A percentile compares a stretch with the other conserved stretches of the same genome.
Evolutionary conservation across 805 yeast genomes (phyloP).

Genomic region (Cyberlindnera bimundalis): DNA sequence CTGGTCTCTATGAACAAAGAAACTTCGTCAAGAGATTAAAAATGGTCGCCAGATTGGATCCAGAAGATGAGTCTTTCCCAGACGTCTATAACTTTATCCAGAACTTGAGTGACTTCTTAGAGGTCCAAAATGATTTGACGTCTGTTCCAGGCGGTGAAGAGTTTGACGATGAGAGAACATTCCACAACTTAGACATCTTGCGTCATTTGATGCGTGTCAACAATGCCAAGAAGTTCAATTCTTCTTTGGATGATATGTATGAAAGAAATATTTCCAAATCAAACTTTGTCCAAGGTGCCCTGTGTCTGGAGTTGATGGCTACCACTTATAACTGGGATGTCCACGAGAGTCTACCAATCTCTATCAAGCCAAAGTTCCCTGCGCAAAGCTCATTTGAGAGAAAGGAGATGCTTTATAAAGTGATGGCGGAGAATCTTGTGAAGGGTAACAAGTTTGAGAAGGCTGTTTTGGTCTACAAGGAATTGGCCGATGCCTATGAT

Average conservation of each 20-base stretch:
- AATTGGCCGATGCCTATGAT: constrained; percentile 71
- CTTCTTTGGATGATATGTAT: constrained; percentile 73
- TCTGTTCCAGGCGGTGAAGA: constrained; percentile 79
- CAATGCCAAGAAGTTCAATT: constrained; percentile 74
- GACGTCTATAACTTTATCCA: constrained; percentile 48
- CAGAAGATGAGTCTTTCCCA: constrained; percentile 59
- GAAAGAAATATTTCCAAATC: constrained; percentile 55
- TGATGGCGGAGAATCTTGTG: constrained; percentile 65
- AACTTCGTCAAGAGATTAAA: constrained; percentile 50
- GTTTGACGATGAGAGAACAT: constrained; percentile 83
- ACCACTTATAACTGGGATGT: constrained; percentile 74
- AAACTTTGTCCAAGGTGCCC: constrained; percentile 78
- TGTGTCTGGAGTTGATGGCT: constrained; percentile 74
- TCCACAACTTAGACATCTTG: constrained; percentile 71
- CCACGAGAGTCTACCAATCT: constrained; percentile 49
- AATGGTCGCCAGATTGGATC: constrained; percentile 48
- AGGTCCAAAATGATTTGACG: constrained; percentile 60
- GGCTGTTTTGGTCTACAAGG: constrained; percentile 76
- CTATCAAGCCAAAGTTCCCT: constrained; percentile 69
- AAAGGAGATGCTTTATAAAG: constrained; percentile 66
- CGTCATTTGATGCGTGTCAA: constrained; percentile 74
- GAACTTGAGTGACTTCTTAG: constrained; percentile 58
- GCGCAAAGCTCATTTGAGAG: constrained; percentile 77
- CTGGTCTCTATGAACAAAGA: constrained; percentile 51
- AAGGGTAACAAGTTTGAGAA: constrained; percentile 74